Base-by-base conservation (phyloP, 208 protist genomes). In the Crithidia bombi region DNA sequence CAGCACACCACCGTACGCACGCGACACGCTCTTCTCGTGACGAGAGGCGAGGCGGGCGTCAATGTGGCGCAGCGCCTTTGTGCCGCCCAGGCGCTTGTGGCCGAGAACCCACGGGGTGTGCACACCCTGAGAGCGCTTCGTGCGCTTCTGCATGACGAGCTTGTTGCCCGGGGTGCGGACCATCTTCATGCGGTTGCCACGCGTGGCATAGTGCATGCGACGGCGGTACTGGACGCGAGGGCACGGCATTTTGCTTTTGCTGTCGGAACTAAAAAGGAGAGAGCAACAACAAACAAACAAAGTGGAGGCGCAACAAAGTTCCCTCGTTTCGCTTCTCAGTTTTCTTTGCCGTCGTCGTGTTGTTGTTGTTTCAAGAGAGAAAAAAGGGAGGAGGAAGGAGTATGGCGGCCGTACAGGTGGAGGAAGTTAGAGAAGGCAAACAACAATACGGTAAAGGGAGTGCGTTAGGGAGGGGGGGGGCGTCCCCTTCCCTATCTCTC, bases 1-100 rank as follows among this genome's bases (percentile, higher is more conserved):
- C 55, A 98, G 87, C 66, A 96, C 91, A 69, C 97, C 98, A 81
- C 98, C 98, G 76, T 99, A 99, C 32, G 98, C 91, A 74, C 98
- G 97, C 38, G 84, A 93, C 25, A 99, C 97, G 72, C 78, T 97
- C 95, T 99, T 99, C 67, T 92, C 66, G 66, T 97, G 85, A 78
- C 96, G 97, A 32, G 91, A 87, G 15, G 93, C 67, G 46, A 84
- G 79, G 58, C 82, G 81, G 50, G 91, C 88, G 75, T 98, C 79
- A 46, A 65, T 65, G 58, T 97, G 96, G 87, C 94, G 95, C 15
- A 98, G 81, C 49, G 85, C 81, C 85, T 97, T 96, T 55, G 86
- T 95, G 70, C 87, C 93, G 73, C 85, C 95, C 46, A 99, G 80
- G 65, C 85, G 90, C 73, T 93, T 96, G 83, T 91, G 79, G 69